Conservation (phyloP, 192 early-diverging fungal species). For the Entomortierella beljakovae region DNA sequence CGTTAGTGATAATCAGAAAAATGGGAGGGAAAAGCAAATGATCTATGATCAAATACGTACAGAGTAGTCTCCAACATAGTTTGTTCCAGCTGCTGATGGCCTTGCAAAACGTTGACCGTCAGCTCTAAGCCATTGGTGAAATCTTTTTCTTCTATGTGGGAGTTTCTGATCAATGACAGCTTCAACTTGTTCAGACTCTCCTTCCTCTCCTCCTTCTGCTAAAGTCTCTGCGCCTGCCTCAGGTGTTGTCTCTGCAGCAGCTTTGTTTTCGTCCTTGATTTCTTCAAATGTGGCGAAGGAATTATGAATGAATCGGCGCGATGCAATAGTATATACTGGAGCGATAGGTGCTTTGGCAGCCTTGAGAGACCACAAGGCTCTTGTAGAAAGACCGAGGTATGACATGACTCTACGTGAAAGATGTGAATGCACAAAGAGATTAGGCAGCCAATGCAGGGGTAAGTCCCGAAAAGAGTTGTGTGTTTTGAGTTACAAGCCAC, state of each 20-base stretch:
- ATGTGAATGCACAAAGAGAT: slow-evolving; percentile 12
- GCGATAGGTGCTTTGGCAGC: slow-evolving; percentile 23
- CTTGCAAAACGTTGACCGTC: slow-evolving; percentile 33
- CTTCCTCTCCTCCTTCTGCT: slow-evolving; percentile 6
- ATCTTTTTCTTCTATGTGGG: slow-evolving; percentile 44
- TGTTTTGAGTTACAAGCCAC: slow-evolving; percentile 4
- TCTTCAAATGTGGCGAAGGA: slow-evolving; percentile 17
- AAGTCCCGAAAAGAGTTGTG: slow-evolving; percentile 5
- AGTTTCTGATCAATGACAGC: slow-evolving; percentile 21
- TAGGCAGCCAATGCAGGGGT: not conserved
- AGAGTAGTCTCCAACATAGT: slow-evolving; percentile 39
- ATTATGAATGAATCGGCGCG: slow-evolving; percentile 40
- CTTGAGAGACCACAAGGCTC: slow-evolving; percentile 37
- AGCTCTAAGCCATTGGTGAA: slow-evolving; percentile 37
- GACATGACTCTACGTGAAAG: slow-evolving; percentile 16
- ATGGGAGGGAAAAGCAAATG: not conserved
- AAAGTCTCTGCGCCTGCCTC: not conserved
- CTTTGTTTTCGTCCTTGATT: slow-evolving; percentile 5
- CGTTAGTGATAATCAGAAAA: not conserved
- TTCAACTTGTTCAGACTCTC: slow-evolving; percentile 1
- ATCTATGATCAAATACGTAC: slow-evolving; percentile 17
- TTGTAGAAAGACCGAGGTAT: slow-evolving; percentile 27
- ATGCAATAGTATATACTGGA: not conserved
- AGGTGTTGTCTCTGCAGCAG: slow-evolving; percentile 6
- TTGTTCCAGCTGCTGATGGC: slow-evolving; percentile 41